Evolutionary conservation across 2,329 filamentous ascomycete genomes (phyloP).

Genomic region (Fusarium sp.): DNA sequence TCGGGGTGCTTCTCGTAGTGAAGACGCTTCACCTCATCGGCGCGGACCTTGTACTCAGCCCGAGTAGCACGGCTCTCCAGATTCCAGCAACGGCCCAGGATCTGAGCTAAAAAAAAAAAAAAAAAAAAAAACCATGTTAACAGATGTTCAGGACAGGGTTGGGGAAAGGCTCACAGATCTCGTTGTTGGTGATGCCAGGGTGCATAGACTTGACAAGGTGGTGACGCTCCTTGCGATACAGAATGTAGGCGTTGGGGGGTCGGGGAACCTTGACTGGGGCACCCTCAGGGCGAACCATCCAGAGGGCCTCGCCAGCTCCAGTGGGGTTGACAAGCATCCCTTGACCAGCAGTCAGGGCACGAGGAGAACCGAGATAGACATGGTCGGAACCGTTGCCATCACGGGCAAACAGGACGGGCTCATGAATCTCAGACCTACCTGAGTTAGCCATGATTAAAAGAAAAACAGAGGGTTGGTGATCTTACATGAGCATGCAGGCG

Average conservation of each 20-base stretch:
- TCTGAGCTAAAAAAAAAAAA: constrained; percentile 47
- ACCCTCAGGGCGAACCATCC: constrained; percentile 27
- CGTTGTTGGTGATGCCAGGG: constrained; percentile 54
- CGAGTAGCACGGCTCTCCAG: constrained; percentile 46
- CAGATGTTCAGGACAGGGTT: background rate
- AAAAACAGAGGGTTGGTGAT: background rate
- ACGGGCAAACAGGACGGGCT: constrained; percentile 42
- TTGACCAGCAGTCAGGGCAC: constrained; percentile 36
- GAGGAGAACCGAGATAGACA: constrained; percentile 43
- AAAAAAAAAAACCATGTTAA: constrained; percentile 32
- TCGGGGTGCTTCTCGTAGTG: constrained; percentile 48
- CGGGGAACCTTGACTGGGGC: constrained; percentile 47
- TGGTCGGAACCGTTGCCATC: constrained; percentile 43
- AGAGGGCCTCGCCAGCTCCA: constrained; percentile 37
- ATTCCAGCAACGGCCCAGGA: constrained; percentile 54
- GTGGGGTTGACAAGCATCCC: constrained; percentile 34
- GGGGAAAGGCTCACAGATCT: constrained; percentile 54
- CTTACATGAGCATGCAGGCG: constrained; percentile 43
- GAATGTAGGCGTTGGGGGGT: constrained; percentile 57
- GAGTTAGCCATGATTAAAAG: constrained; percentile 5
- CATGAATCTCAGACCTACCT: constrained; percentile 27
- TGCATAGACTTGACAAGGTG: constrained; percentile 48
- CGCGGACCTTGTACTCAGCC: constrained; percentile 44
- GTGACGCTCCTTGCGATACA: constrained; percentile 56
- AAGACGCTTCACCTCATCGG: constrained; percentile 46